These are phyloP conservation scores for Ochromonas danica DNA, from an alignment of 108 stramenopile genomes.

Conservation along the genomic window DNA sequence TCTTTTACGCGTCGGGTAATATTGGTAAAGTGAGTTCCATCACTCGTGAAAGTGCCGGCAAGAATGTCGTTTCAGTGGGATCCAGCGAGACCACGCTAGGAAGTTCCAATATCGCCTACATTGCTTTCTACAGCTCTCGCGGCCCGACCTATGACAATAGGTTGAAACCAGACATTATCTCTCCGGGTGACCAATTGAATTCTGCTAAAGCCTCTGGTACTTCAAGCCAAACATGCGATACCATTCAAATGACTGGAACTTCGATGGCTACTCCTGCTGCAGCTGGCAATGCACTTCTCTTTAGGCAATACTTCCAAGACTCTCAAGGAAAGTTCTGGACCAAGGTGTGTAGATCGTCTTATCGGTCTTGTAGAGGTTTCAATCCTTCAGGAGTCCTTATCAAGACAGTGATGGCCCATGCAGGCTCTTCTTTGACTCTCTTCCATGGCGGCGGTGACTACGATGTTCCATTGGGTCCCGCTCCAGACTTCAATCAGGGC, in stretches of 20 bases:
- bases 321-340: background rate
- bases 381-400: background rate
- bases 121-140: background rate
- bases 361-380: background rate
- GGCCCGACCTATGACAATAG: background rate
- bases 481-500: background rate
- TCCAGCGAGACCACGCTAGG: background rate
- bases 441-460: conserved; percentile 1
- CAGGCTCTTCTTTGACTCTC: background rate
- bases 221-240: background rate
- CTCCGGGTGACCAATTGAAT: background rate
- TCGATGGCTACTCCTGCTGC: conserved; percentile 21
- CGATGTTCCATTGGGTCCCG: background rate
- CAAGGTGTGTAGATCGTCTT: background rate
- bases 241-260: background rate
- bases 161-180: conserved; percentile 21
- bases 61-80: conserved; percentile 5
- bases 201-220: background rate
- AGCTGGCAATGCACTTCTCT: background rate
- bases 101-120: background rate
- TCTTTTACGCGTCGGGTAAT: conserved; percentile 3
- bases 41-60: background rate
- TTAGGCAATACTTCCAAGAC: conserved; percentile 16
- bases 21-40: background rate
- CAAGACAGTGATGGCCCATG: background rate